These are phyloP conservation scores for Albophoma yamanashiensis DNA, from an alignment of 2,329 filamentous ascomycete genomes.

Conservation along the genomic window DNA sequence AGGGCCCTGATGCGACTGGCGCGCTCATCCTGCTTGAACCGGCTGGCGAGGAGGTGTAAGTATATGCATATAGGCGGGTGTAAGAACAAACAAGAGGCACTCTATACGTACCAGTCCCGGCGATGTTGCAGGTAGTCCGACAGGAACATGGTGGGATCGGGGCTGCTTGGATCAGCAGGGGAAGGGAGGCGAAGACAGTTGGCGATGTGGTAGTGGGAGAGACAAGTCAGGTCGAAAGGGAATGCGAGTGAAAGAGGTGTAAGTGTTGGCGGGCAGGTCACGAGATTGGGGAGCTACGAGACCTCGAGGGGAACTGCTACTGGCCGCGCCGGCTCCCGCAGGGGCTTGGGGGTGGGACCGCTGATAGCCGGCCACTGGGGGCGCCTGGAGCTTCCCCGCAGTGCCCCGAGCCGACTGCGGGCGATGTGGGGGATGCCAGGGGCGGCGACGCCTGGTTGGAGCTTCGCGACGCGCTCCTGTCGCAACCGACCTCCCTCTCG, in stretches of 20 bases:
- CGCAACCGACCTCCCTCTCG: not conserved
- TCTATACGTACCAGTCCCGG: slow-evolving; percentile 48
- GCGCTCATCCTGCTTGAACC: slow-evolving; percentile 71
- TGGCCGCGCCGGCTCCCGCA: not conserved
- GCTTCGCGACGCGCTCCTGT: not conserved
- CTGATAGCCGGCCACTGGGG: slow-evolving; percentile 2
- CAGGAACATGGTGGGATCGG: slow-evolving; percentile 23
- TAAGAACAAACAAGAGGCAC: not conserved
- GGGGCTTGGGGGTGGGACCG: slow-evolving; percentile 3
- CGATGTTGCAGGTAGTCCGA: slow-evolving; percentile 58
- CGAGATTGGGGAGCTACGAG: slow-evolving; percentile 1
- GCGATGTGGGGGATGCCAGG: not conserved
- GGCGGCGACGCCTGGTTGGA: not conserved
- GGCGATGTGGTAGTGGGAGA: not conserved
- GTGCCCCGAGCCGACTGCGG: not conserved
- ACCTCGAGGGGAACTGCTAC: not conserved
- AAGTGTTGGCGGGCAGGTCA: slow-evolving; percentile 4
- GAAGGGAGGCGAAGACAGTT: not conserved
- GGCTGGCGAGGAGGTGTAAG: slow-evolving; percentile 34
- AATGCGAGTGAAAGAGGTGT: not conserved
- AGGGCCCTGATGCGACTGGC: slow-evolving; percentile 57
- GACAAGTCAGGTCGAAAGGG: not conserved
- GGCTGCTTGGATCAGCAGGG: not conserved
- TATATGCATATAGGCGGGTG: not conserved
- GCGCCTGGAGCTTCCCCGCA: not conserved